phyloP scores from a whole-genome alignment of 805 yeast genomes.

The Jamesozyma gamospora region DNA sequence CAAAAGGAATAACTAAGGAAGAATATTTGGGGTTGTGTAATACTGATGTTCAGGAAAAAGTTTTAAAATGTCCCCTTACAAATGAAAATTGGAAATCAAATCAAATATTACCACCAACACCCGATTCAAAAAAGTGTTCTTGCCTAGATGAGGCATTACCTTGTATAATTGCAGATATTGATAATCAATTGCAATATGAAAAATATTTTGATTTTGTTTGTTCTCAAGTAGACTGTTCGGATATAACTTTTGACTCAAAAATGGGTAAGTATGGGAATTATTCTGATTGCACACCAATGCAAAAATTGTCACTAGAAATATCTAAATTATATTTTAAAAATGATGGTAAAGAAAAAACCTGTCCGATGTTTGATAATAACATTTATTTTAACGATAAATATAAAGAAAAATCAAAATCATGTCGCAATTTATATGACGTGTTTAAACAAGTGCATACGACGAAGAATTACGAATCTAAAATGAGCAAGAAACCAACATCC shows the following conservation, averaged over 20 bases:
- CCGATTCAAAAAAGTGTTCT: slow-evolving; percentile 48
- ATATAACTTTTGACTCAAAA: slow-evolving; percentile 47
- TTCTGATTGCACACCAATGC: slow-evolving; percentile 57
- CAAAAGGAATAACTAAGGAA: slow-evolving; percentile 30
- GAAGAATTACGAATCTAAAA: neutral
- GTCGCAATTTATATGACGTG: neutral
- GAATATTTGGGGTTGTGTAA: slow-evolving; percentile 6
- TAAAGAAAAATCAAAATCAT: neutral
- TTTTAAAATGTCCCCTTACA: slow-evolving; percentile 12
- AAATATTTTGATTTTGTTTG: slow-evolving; percentile 51
- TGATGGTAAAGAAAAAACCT: slow-evolving; percentile 28
- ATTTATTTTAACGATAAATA: slow-evolving; percentile 15
- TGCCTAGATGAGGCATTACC: slow-evolving; percentile 46
- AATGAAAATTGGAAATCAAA: slow-evolving; percentile 49
- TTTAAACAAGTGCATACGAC: no score
- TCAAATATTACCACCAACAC: slow-evolving; percentile 55
- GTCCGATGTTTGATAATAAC: slow-evolving; percentile 20
- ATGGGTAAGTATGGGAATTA: slow-evolving; percentile 55
- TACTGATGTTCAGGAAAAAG: no score
- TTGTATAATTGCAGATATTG: slow-evolving; percentile 46
- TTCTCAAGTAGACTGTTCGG: slow-evolving; percentile 46
- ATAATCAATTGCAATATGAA: slow-evolving; percentile 40
- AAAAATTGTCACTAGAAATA: slow-evolving; percentile 51
- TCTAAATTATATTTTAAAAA: slow-evolving; percentile 48
- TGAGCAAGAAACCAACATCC: neutral